Evolutionary conservation across 805 yeast species (phyloP), one percentile per base, ranked within the genome.

Genomic region (Candida michaelii): DNA sequence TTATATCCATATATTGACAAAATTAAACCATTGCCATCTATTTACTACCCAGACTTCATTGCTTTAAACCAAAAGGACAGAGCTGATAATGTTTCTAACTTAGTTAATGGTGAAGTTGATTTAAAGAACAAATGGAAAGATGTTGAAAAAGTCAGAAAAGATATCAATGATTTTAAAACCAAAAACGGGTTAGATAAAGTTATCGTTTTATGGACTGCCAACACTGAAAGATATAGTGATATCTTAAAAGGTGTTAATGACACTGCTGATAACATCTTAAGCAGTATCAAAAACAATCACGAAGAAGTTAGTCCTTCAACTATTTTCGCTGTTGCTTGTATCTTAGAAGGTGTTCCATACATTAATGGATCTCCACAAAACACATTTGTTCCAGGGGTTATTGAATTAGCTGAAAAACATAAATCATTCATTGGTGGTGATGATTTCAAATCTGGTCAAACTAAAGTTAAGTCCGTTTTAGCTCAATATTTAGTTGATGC

Each of bases 341-440:
- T 91, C 54, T 76, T 90, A 58, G 97, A 91, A 65, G 77, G 80
- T 32, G 81, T 83, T 46, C 95, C 97, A 41, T 90, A 89, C 72
- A 88, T 90, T 66, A 90, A 90, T 59, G 98, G 97, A 36, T 89
- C 97, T 30, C 98, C 98, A 40, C 98, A 90, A 71, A 90, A 90
- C 74, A 91, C 97, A 40, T 90, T 91, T 71, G 96, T 89, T 43
- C 97, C 97, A 16, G 98, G 98, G 52, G 86, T 85, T 49, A 77
- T 91, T 59, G 89, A 89, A 66, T 79, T 90, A 53, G 95, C 97
- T 36, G 96, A 89, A 66, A 60, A 75, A 55, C 62, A 87, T 63
- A 67, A 77, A 50, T 69, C 85, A 25, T 87, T 84, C 62, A 89
- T 90, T 58, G 98, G 96, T 44, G 98, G 98, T 56, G 98, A 90